Evolutionary conservation across 306 rosid genomes (phyloP).

Genomic region (Acacia melanoxylon): DNA sequence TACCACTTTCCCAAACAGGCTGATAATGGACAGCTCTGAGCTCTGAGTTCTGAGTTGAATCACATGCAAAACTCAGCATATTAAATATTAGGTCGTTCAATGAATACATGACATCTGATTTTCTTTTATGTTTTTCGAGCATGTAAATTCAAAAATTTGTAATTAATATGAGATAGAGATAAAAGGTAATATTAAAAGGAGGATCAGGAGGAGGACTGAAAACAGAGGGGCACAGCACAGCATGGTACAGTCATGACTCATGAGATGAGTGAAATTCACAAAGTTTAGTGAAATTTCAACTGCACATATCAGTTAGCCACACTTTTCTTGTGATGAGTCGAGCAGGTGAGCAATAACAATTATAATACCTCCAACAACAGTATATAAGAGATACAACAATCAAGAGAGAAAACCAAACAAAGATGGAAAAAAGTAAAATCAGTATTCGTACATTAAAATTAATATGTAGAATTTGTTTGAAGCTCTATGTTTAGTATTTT

Average conservation of each 20-base stretch:
- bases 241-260: not conserved
- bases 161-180: not conserved
- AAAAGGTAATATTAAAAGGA: not conserved
- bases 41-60: too few relatives aligned
- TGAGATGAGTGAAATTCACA: not conserved
- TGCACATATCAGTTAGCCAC: conserved; percentile 2
- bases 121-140: not conserved
- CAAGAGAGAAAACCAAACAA: not conserved
- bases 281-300: not conserved
- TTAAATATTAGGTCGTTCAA: not conserved
- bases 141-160: not conserved
- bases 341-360: not conserved
- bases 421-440: not conserved
- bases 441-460: not conserved
- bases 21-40: too few relatives aligned
- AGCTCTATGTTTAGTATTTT: too few relatives aligned
- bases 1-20: too few relatives aligned
- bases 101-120: not conserved
- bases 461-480: not conserved
- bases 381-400: not conserved
- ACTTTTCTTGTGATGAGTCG: not conserved
- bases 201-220: not conserved
- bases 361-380: not conserved
- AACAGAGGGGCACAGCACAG: not conserved
- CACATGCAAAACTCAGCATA: not conserved